phyloP scores from a whole-genome alignment of 106 monocot genomes.

The Alisma plantagoaquatica region DNA sequence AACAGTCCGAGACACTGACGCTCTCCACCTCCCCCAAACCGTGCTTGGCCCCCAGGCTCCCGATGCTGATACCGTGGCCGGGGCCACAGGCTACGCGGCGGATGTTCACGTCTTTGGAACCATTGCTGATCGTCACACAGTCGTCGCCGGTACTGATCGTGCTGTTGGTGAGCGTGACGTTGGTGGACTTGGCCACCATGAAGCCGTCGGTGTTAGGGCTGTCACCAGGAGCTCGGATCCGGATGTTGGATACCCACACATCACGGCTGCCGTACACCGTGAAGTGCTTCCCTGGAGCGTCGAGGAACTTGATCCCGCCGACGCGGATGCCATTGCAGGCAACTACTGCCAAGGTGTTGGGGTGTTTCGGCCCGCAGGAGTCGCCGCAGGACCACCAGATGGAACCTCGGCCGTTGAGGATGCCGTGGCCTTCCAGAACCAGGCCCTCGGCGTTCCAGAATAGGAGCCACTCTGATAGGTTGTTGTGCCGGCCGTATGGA shows the following conservation, averaged over 20 bases:
- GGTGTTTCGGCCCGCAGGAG: too few species aligned
- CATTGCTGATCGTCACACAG: constrained; percentile 37
- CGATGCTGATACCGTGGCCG: constrained; percentile 54
- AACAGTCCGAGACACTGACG: constrained; percentile 21
- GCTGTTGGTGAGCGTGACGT: constrained; percentile 9
- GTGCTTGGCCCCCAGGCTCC: constrained; percentile 45
- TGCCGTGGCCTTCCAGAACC: too few species aligned
- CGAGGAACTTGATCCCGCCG: constrained; percentile 30
- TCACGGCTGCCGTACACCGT: not conserved
- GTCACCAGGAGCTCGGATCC: constrained; percentile 19
- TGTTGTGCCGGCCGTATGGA: too few species aligned
- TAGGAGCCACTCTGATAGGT: too few species aligned
- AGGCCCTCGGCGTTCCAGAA: too few species aligned
- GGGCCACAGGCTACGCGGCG: constrained; percentile 31
- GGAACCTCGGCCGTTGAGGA: too few species aligned
- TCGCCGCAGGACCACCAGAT: too few species aligned
- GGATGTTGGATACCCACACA: constrained; percentile 10
- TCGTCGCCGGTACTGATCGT: constrained; percentile 43
- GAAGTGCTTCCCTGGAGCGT: constrained; percentile 39
- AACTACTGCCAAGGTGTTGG: too few species aligned
- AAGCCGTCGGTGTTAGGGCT: constrained; percentile 62
- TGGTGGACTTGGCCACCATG: constrained; percentile 16
- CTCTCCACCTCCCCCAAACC: constrained; percentile 18
- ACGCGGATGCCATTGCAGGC: not conserved
- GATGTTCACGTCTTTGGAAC: constrained; percentile 11